Evolutionary conservation across 495 filamentous ascomycete species (phyloP).

Genomic region (Bacidia rubella): DNA sequence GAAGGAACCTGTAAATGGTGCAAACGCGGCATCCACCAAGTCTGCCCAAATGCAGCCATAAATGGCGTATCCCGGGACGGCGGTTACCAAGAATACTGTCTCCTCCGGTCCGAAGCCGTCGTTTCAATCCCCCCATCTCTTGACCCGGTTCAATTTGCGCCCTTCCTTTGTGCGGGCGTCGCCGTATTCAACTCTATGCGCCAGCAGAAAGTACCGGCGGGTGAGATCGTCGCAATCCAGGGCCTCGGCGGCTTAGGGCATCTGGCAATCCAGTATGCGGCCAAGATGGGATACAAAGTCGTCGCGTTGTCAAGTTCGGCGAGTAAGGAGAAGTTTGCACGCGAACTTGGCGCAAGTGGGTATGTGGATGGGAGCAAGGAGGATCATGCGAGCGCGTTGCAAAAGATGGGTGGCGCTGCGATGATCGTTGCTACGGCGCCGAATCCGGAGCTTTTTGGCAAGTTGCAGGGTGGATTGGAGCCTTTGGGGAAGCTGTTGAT

Average conservation of each 20-base stretch:
- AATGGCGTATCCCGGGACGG: constrained; percentile 40
- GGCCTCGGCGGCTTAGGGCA: constrained; percentile 55
- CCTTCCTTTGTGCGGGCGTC: constrained; percentile 55
- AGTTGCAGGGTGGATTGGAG: constrained; percentile 37
- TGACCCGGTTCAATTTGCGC: constrained; percentile 44
- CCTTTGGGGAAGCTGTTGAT: constrained; percentile 42
- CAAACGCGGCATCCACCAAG: constrained; percentile 28
- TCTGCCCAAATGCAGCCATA: constrained; percentile 32
- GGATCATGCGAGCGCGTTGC: constrained; percentile 36
- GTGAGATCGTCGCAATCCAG: constrained; percentile 46
- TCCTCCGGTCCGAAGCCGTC: constrained; percentile 45
- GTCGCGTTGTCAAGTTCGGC: constrained; percentile 43
- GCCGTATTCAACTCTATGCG: constrained; percentile 58
- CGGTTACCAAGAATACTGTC: constrained; percentile 44
- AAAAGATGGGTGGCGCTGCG: constrained; percentile 44
- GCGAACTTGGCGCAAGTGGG: constrained; percentile 45
- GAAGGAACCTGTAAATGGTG: constrained; percentile 30
- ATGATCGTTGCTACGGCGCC: constrained; percentile 49
- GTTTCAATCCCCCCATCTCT: constrained; percentile 41
- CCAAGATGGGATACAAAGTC: constrained; percentile 48
- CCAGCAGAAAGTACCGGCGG: constrained; percentile 38
- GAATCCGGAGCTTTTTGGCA: constrained; percentile 35
- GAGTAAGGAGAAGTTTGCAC: constrained; percentile 44
- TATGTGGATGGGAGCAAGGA: constrained; percentile 46
- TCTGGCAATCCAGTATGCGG: constrained; percentile 50